These are phyloP conservation scores for Phytophthora fragariae DNA, from an alignment of 352 stramenopile species.

Conservation along the genomic window DNA sequence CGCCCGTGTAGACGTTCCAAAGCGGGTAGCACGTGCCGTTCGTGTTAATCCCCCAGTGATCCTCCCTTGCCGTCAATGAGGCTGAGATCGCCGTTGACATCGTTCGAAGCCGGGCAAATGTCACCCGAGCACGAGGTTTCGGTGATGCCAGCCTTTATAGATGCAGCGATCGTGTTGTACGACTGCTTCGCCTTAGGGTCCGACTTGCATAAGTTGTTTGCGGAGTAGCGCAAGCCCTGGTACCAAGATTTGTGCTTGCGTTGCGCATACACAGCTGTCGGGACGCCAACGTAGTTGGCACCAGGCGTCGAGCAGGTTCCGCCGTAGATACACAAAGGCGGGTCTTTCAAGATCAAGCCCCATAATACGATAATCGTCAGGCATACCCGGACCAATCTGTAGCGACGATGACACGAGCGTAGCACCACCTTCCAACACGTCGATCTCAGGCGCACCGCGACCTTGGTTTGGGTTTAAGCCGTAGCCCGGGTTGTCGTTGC, in stretches of 20 bases:
- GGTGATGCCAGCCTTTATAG: slow-evolving; percentile 37
- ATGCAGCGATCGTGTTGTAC: slow-evolving; percentile 31
- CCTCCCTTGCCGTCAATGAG: slow-evolving; percentile 21
- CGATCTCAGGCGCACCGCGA: slow-evolving; percentile 92
- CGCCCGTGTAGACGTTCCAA: slow-evolving; percentile 67
- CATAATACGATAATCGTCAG: slow-evolving; percentile 40
- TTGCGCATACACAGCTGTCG: slow-evolving; percentile 34
- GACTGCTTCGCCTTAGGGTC: slow-evolving; percentile 26
- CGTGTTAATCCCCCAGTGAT: slow-evolving; percentile 52
- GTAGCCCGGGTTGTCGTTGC: slow-evolving; percentile 91
- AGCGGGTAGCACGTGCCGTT: slow-evolving; percentile 65
- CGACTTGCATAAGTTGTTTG: slow-evolving; percentile 46
- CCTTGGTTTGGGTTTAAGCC: slow-evolving; percentile 87
- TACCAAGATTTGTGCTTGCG: slow-evolving; percentile 52
- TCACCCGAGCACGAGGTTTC: slow-evolving; percentile 36
- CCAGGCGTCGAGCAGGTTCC: slow-evolving; percentile 34
- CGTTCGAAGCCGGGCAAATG: slow-evolving; percentile 42
- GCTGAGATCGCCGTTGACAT: slow-evolving; percentile 46
- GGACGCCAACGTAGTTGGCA: slow-evolving; percentile 46
- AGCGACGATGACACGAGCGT: slow-evolving; percentile 82
- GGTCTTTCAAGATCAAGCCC: too few relatives aligned
- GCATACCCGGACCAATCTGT: slow-evolving; percentile 76
- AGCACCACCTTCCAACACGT: slow-evolving; percentile 87
- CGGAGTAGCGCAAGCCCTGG: slow-evolving; percentile 47
- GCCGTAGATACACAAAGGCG: slow-evolving; percentile 13